These are phyloP conservation scores for Fusarium palustre DNA, from an alignment of 2,329 filamentous ascomycete genomes.

Conservation along the genomic window DNA sequence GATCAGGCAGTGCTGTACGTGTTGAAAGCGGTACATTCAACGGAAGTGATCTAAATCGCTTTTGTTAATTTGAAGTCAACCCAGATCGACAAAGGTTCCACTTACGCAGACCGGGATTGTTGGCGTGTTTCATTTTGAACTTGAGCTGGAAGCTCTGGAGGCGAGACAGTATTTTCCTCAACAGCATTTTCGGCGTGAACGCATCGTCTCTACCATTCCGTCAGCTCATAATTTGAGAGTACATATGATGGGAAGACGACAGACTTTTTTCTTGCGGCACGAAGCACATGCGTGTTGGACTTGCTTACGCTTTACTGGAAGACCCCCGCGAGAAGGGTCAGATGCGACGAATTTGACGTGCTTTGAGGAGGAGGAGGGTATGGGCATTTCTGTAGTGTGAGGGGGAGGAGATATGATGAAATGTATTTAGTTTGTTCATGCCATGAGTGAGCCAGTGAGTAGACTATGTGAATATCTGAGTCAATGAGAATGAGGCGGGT, in stretches of 20 bases:
- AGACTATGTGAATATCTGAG: background rate
- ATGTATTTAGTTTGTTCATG: background rate
- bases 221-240: background rate
- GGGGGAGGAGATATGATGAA: background rate
- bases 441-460: slow-evolving; percentile 1
- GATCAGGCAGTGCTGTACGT: slow-evolving; percentile 17
- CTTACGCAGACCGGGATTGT: slow-evolving; percentile 50
- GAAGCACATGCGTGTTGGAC: slow-evolving; percentile 67
- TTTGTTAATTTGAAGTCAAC: background rate
- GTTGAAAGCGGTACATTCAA: slow-evolving; percentile 7
- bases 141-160: slow-evolving; percentile 8
- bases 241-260: background rate
- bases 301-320: slow-evolving; percentile 70
- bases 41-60: slow-evolving; percentile 26
- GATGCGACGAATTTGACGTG: slow-evolving; percentile 69
- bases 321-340: slow-evolving; percentile 60
- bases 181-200: slow-evolving; percentile 55
- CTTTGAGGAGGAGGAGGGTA: slow-evolving; percentile 36
- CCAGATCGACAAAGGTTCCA: slow-evolving; percentile 16
- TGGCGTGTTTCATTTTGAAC: slow-evolving; percentile 39
- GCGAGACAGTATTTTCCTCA: slow-evolving; percentile 42
- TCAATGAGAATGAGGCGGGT: background rate
- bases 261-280: slow-evolving; percentile 67
- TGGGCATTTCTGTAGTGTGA: slow-evolving; percentile 28
- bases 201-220: slow-evolving; percentile 56